Base-by-base conservation (phyloP, 225 moss, liverwort and hornwort species). In the Physcomitrium patens region DNA sequence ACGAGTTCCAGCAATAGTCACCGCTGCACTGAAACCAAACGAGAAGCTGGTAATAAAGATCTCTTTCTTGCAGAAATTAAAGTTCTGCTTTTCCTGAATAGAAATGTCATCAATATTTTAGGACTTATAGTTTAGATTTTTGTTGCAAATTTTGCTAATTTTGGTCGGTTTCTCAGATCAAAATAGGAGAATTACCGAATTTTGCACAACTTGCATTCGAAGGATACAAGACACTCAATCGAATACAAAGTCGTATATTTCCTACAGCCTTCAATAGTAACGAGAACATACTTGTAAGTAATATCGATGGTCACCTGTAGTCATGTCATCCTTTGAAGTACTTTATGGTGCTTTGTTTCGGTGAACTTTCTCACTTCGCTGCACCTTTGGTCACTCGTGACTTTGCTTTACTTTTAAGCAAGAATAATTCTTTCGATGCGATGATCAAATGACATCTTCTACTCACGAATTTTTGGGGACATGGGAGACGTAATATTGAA, bases 181-280 rank as follows among this genome's bases (percentile, higher is more conserved):
- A 87, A 71, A 92, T 95, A 82, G 70, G 90, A 41, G 95, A 99
- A 78, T 82, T 99, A 45, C 93, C 94, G 70, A 93, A 95, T 57
- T 99, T 95, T 42, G 95, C 84, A 66, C 99, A 99, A 81, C 83
- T 83, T 79, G 95, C 95, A 67, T 99, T 95, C 79, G 86, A 99
- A 74, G 99, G 99, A 44, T 91, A 85, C 75, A 91, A 93, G 77
- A 78, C 90, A 43, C 76, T 99, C 63, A 99, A 99, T 77, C 91
- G 90, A 17, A 95, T 95, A 56, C 99, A 99, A 70, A 95, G 99
- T 54, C 93, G 99, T 28, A 93, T 99, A 41, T 99, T 88, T 76
- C 85, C 74, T 65, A 95, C 91, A 60, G 99, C 95, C 15, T 99
- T 70, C 70, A 80, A 86, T 69, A 99, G 90, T 72, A 99, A 99